A percentile compares a stretch with the other conserved stretches of the same genome.
Conservation (phyloP, 202 grass and related monocot genomes). For the Setaria viridis region DNA sequence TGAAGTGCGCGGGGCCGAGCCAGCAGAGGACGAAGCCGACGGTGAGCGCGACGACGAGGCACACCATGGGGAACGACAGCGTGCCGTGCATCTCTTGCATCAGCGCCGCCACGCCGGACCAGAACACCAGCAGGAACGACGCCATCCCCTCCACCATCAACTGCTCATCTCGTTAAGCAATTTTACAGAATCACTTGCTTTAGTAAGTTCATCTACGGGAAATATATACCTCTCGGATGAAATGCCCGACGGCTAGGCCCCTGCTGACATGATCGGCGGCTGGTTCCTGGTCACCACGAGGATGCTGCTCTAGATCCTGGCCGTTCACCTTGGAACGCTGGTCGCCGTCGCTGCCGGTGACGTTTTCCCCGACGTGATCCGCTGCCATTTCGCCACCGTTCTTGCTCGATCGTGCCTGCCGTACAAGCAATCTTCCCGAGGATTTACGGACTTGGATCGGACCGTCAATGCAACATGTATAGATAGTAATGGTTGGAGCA, state of each 20-base stretch:
- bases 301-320: constrained; percentile 13
- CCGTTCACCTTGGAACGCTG: background rate
- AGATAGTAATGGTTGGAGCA: background rate
- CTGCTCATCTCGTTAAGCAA: background rate
- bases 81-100: constrained; percentile 50
- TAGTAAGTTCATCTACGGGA: background rate
- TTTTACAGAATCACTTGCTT: background rate
- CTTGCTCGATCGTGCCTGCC: background rate
- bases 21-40: constrained; percentile 52
- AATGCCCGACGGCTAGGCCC: constrained; percentile 18
- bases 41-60: constrained; percentile 39
- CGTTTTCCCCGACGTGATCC: constrained; percentile 22
- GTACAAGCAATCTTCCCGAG: background rate
- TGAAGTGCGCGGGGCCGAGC: constrained; percentile 55
- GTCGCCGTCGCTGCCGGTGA: background rate
- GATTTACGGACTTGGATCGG: background rate
- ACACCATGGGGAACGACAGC: constrained; percentile 44
- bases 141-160: constrained; percentile 38
- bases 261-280: constrained; percentile 12
- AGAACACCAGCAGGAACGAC: constrained; percentile 59
- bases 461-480: background rate
- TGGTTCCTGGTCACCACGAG: background rate
- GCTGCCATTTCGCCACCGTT: background rate
- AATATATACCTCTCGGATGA: constrained; percentile 36
- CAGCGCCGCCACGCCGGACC: constrained; percentile 49